These are phyloP conservation scores for Heliosperma pusillum DNA, from an alignment of 148 eudicot species.

Conservation along the genomic window DNA sequence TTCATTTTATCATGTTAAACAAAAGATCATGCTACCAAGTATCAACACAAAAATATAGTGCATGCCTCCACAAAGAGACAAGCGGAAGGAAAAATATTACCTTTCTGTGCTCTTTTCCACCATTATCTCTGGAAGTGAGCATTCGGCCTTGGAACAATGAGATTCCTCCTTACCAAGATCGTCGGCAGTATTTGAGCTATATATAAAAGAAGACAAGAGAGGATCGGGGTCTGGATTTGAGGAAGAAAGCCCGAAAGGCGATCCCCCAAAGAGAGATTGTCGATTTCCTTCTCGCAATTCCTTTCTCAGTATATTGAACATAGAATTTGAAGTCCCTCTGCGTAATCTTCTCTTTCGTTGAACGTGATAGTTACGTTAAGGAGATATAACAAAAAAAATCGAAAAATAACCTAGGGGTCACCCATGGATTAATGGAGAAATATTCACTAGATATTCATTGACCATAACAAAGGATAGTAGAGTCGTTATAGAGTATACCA, in stretches of 20 bases:
- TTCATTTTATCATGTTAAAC: background rate
- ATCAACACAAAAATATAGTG: background rate
- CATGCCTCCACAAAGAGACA: background rate
- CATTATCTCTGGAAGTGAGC: slow-evolving; percentile 32
- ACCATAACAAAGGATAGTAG: background rate
- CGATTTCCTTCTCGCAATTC: slow-evolving; percentile 70
- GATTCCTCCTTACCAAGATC: slow-evolving; percentile 39
- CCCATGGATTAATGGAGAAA: background rate
- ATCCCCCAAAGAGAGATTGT: slow-evolving; percentile 66
- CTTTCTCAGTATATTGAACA: slow-evolving; percentile 55
- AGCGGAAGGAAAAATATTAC: slow-evolving; percentile 28
- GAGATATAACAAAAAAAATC: slow-evolving; percentile 24
- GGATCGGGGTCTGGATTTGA: slow-evolving; percentile 75
- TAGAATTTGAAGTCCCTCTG: slow-evolving; percentile 51
- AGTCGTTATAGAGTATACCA: background rate
- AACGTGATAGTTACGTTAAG: slow-evolving; percentile 66
- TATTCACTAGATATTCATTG: background rate
- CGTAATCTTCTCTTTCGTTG: slow-evolving; percentile 82
- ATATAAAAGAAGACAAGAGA: slow-evolving; percentile 71
- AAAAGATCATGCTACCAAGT: background rate
- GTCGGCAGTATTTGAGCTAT: slow-evolving; percentile 45
- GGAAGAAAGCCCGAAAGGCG: slow-evolving; percentile 43
- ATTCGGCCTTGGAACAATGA: slow-evolving; percentile 34
- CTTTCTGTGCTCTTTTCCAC: slow-evolving; percentile 38
- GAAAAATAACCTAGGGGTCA: background rate